A percentile compares a stretch with the other conserved stretches of the same genome.
Conservation (phyloP, 495 filamentous ascomycete species). For the Cercophora samala region DNA sequence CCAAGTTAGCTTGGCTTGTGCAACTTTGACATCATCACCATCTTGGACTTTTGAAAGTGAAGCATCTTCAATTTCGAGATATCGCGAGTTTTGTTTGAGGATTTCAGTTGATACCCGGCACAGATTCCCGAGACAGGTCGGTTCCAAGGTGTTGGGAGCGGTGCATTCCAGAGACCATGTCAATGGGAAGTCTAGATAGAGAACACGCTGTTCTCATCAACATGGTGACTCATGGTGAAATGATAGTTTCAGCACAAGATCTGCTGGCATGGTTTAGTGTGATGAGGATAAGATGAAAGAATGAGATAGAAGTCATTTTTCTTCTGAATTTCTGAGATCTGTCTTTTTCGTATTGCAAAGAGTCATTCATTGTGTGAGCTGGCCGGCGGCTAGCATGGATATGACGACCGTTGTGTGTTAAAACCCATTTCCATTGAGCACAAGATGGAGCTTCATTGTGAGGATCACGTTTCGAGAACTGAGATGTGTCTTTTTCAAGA, state of each 20-base stretch:
- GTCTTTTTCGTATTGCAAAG: not conserved
- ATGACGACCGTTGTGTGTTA: not conserved
- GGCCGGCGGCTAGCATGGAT: not conserved
- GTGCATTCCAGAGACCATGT: not conserved
- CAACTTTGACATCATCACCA: not conserved
- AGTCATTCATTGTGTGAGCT: not conserved
- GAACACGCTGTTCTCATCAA: not conserved
- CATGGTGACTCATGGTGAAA: not conserved
- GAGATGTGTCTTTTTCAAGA: not conserved
- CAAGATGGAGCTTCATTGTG: not conserved
- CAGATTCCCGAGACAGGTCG: not conserved
- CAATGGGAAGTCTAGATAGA: not conserved
- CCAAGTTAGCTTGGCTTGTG: not conserved
- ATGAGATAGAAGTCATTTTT: not conserved
- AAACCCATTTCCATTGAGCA: not conserved
- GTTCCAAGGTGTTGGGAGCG: not conserved
- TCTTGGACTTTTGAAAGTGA: not conserved
- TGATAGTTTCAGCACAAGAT: not conserved
- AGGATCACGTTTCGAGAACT: not conserved
- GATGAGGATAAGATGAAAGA: not conserved
- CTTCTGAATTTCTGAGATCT: not conserved
- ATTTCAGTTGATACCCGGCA: not conserved
- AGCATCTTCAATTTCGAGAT: not conserved
- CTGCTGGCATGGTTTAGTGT: not conserved
- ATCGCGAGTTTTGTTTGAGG: not conserved